Evolutionary conservation across 441 rosid species (phyloP), one percentile per base, ranked within the genome.

Genomic region (Viola pubescens): DNA sequence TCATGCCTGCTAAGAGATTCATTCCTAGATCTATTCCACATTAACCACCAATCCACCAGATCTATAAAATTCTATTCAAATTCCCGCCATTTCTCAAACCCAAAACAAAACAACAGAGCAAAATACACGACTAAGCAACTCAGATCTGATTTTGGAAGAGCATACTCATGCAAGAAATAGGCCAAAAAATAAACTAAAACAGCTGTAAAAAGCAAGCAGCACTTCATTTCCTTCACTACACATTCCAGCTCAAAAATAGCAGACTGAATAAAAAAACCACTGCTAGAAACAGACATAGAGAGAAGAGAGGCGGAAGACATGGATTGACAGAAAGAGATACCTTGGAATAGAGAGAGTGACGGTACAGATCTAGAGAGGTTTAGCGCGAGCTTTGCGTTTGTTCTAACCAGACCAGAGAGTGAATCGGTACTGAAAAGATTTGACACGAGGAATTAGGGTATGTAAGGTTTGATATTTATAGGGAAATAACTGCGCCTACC

Each of bases 381-480:
- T 6, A 9, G 46, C 7, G 3, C 8, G 46, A 46, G 49, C 4
- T 46, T 46, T 46, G n/a, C 26, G 2, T 3, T 38, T 7, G 14
- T n/a, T 7, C 43, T 34, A 8, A 34, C 47, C 48, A 42, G 46
- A 40, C 55, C 45, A 44, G n/a, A 47, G 11, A 49, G 7, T 39
- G 37, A 62, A 62, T 40, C 37, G 12, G 39, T 6, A 42, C 26
- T 13, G 19, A 14, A n/a, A 53, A 55, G 48, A 3, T 8, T 12
- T 46, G 49, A 9, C 10, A 46, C 49, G 49, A 46, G 10, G 3
- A 26, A 26, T 2, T 26, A 26, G 34, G n/a, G 7, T 37, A 19
- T 4, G 9, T 5, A 40, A 19, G 9, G 6, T 12, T 52, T 8
- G 0, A 13, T 61, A 75, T 77, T 77, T 80, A 80, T 75, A 77